Percentiles rank a stretch among this genome's conserved stretches.
phyloP scores from a whole-genome alignment of 2,329 filamentous ascomycete species.

The Colletotrichum phormii region DNA sequence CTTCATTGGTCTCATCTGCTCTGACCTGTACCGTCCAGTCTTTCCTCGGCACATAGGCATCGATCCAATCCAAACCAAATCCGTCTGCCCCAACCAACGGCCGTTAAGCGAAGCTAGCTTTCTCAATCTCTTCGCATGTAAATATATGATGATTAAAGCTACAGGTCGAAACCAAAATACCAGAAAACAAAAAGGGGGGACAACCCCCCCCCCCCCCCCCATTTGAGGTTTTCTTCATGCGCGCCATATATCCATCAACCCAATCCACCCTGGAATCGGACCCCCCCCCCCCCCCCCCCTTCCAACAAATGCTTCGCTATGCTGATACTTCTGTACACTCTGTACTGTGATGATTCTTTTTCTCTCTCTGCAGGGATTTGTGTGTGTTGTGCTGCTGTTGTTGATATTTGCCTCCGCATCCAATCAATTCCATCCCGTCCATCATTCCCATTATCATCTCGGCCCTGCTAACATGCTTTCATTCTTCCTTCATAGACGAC shows the following conservation, averaged over 20 bases:
- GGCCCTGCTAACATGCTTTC: neutral
- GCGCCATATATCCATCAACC: neutral
- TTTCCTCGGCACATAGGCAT: too few relatives aligned
- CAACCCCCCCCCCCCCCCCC: too few relatives aligned
- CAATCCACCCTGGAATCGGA: neutral
- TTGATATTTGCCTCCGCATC: neutral
- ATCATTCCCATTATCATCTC: neutral
- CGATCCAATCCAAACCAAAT: too few relatives aligned
- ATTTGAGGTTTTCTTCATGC: too few relatives aligned
- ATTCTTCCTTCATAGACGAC: neutral
- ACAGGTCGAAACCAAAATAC: neutral
- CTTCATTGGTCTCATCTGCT: too few relatives aligned
- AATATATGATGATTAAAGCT: constrained; percentile 5
- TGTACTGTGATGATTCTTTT: neutral
- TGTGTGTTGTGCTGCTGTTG: neutral
- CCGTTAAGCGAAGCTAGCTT: too few relatives aligned
- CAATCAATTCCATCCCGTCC: neutral
- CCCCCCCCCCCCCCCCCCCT: neutral
- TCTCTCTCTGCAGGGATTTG: neutral
- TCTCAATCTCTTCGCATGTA: neutral
- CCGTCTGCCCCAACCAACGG: too few relatives aligned
- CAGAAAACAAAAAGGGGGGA: neutral
- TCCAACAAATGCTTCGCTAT: constrained; percentile 7
- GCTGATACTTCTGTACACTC: constrained; percentile 1
- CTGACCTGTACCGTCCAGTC: too few relatives aligned